These are phyloP conservation scores for Aspergillus ibericus DNA, from an alignment of 2,329 filamentous ascomycete species.

Conservation along the genomic window DNA sequence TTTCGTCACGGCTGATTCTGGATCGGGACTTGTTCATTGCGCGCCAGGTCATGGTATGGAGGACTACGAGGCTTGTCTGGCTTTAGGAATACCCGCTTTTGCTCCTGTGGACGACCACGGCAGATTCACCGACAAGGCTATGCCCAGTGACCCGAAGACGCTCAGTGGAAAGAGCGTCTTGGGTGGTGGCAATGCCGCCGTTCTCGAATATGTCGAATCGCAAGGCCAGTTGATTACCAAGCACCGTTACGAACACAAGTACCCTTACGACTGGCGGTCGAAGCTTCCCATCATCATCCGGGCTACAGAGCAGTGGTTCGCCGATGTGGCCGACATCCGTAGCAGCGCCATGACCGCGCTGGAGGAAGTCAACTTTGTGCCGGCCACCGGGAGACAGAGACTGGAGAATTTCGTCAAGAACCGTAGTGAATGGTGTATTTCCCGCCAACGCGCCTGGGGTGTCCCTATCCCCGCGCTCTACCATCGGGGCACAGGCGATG, in stretches of 20 bases:
- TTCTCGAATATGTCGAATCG: conserved; percentile 67
- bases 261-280: conserved; percentile 96
- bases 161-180: conserved; percentile 74
- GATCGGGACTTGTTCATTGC: conserved; percentile 90
- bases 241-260: conserved; percentile 81
- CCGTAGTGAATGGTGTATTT: conserved; percentile 96
- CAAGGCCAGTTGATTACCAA: conserved; percentile 64
- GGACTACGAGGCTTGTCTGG: conserved; percentile 80
- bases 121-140: conserved; percentile 75
- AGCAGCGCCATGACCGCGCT: conserved; percentile 69
- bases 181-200: conserved; percentile 65
- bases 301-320: conserved; percentile 97
- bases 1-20: conserved; percentile 88
- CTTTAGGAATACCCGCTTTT: conserved; percentile 69
- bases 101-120: conserved; percentile 84
- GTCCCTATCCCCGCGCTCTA: conserved; percentile 94
- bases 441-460: conserved; percentile 91
- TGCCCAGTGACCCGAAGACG: conserved; percentile 65
- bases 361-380: conserved; percentile 73
- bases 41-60: conserved; percentile 96
- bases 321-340: conserved; percentile 84
- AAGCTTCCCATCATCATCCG: conserved; percentile 88
- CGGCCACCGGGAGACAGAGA: conserved; percentile 69
- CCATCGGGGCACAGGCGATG: conserved; percentile 64
- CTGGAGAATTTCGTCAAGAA: conserved; percentile 84